Evolutionary conservation across 768 basidiomycete genomes (phyloP).

Genomic region (Rubroboletus satanas): DNA sequence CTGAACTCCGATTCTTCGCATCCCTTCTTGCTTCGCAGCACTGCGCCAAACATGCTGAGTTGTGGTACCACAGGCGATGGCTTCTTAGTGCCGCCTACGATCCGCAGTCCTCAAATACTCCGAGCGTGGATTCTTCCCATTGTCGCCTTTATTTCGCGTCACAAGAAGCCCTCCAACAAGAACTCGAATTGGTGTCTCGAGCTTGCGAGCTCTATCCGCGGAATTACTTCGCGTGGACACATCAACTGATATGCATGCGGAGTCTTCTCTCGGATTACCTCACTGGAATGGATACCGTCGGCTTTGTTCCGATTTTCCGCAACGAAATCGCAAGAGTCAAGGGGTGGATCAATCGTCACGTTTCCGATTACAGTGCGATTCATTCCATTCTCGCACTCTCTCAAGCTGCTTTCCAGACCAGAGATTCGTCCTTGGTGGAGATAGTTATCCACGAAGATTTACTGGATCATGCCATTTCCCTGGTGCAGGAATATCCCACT

Average conservation of each 20-base stretch:
- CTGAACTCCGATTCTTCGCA: slow-evolving; percentile 46
- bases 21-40: slow-evolving; percentile 50
- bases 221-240: slow-evolving; percentile 73
- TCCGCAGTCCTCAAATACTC: neutral
- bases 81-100: slow-evolving; percentile 40
- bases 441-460: slow-evolving; percentile 3
- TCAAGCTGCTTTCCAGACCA: slow-evolving; percentile 7
- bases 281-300: slow-evolving; percentile 9
- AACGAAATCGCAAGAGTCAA: slow-evolving; percentile 38
- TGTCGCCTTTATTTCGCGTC: slow-evolving; percentile 23
- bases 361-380: slow-evolving; percentile 65
- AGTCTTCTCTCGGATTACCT: slow-evolving; percentile 21
- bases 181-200: slow-evolving; percentile 44
- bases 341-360: slow-evolving; percentile 58
- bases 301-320: slow-evolving; percentile 32
- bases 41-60: slow-evolving; percentile 58
- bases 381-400: slow-evolving; percentile 49
- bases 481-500: slow-evolving; percentile 48
- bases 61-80: slow-evolving; percentile 75
- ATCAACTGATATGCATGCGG: slow-evolving; percentile 51
- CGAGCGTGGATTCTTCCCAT: neutral
- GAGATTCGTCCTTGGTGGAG: slow-evolving; percentile 2
- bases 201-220: slow-evolving; percentile 64
- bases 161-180: slow-evolving; percentile 37
- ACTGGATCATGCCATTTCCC: slow-evolving; percentile 42